Conservation (phyloP, 805 yeast species). For the Yamadazyma paraphyllophila region DNA sequence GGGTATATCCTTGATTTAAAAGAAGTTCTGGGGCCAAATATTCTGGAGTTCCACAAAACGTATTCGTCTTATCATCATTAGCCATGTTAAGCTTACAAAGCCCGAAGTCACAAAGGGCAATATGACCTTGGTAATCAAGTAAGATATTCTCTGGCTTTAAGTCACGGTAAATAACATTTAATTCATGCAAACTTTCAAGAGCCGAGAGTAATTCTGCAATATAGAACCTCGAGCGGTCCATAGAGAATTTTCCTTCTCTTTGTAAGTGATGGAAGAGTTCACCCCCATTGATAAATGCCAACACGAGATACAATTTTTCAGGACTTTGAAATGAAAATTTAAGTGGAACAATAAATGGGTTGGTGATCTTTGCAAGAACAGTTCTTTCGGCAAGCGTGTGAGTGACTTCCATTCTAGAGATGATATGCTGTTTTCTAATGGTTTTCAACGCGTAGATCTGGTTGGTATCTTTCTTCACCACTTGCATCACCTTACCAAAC, state of each 20-base stretch:
- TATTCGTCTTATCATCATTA: slow-evolving; percentile 79
- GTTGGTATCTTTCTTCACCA: slow-evolving; percentile 89
- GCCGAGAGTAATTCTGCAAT: slow-evolving; percentile 94
- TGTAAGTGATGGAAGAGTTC: slow-evolving; percentile 94
- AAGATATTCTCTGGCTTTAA: slow-evolving; percentile 94
- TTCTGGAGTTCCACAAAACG: slow-evolving; percentile 98
- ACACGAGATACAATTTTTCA: slow-evolving; percentile 87
- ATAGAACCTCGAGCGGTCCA: slow-evolving; percentile 88
- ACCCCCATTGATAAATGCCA: slow-evolving; percentile 95
- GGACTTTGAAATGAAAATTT: slow-evolving; percentile 96
- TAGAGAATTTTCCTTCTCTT: slow-evolving; percentile 81
- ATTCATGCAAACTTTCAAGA: slow-evolving; percentile 83
- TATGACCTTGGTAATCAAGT: slow-evolving; percentile 94
- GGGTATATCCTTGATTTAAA: slow-evolving; percentile 89
- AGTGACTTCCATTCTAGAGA: slow-evolving; percentile 89
- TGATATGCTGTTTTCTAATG: slow-evolving; percentile 89
- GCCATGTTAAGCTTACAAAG: slow-evolving; percentile 94
- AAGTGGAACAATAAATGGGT: slow-evolving; percentile 94
- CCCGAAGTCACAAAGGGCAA: slow-evolving; percentile 96
- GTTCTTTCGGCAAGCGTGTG: slow-evolving; percentile 97
- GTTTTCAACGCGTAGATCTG: slow-evolving; percentile 94
- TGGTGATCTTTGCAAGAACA: slow-evolving; percentile 86
- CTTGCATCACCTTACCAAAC: slow-evolving; percentile 99
- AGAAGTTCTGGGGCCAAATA: slow-evolving; percentile 93
- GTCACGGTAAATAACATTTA: slow-evolving; percentile 93